Evolutionary conservation across 2,329 filamentous ascomycete species (phyloP).

Genomic region (Ilyonectria destructans): DNA sequence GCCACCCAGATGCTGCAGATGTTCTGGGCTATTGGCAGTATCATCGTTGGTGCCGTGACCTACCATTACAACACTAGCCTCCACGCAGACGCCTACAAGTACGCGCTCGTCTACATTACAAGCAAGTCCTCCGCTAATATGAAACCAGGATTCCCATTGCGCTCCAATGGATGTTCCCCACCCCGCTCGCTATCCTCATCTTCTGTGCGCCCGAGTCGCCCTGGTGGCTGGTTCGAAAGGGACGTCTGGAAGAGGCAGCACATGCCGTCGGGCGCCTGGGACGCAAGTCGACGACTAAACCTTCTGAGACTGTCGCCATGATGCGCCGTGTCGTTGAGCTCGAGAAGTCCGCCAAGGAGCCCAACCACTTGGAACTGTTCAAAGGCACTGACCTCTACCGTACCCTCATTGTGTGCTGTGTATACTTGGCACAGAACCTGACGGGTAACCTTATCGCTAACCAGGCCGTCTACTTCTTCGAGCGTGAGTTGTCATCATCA

Average conservation of each 20-base stretch:
- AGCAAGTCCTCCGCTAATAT: background rate
- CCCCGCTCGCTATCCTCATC: constrained; percentile 64
- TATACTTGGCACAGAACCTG: constrained; percentile 72
- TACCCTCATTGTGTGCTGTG: constrained; percentile 69
- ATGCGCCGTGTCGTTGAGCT: constrained; percentile 70
- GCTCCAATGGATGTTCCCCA: constrained; percentile 71
- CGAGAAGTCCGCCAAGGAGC: constrained; percentile 60
- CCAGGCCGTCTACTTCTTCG: constrained; percentile 73
- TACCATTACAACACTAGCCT: constrained; percentile 63
- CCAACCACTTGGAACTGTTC: constrained; percentile 66
- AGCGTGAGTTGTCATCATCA: constrained; percentile 46
- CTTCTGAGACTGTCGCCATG: constrained; percentile 66
- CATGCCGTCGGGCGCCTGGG: constrained; percentile 65
- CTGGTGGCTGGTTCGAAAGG: constrained; percentile 68
- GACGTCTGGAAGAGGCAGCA: constrained; percentile 58
- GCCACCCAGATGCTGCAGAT: constrained; percentile 74
- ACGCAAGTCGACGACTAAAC: constrained; percentile 29
- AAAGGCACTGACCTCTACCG: constrained; percentile 69
- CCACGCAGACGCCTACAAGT: background rate
- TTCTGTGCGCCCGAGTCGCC: constrained; percentile 65
- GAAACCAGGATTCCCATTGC: constrained; percentile 62
- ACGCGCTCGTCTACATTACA: background rate
- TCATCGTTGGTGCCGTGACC: constrained; percentile 71
- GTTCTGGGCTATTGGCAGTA: constrained; percentile 74
- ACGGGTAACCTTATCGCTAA: constrained; percentile 74